A percentile compares a stretch with the other conserved stretches of the same genome.
These are phyloP conservation scores for Thermoascus crustaceus DNA, from an alignment of 2,329 filamentous ascomycete species.

Conservation along the genomic window DNA sequence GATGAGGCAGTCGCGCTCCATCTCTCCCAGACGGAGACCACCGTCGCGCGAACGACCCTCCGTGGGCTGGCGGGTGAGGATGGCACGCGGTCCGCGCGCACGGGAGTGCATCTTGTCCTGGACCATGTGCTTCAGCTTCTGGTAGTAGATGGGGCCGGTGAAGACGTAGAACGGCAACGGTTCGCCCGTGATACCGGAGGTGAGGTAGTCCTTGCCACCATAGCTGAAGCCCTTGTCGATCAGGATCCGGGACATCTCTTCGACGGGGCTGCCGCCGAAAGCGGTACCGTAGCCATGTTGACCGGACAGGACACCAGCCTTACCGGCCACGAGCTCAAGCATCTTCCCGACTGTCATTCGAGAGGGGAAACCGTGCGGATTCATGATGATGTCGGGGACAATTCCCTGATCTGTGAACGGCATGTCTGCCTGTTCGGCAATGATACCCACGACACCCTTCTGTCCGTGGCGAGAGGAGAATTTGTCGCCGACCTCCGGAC, in stretches of 20 bases:
- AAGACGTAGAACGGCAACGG: slow-evolving; percentile 93
- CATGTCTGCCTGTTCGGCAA: slow-evolving; percentile 93
- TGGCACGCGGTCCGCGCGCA: slow-evolving; percentile 78
- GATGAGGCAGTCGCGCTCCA: slow-evolving; percentile 97
- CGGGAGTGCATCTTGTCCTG: slow-evolving; percentile 99
- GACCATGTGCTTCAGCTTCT: slow-evolving; percentile 99
- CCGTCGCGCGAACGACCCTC: slow-evolving; percentile 90
- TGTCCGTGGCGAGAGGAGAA: slow-evolving; percentile 98
- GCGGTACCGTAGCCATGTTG: slow-evolving; percentile 82
- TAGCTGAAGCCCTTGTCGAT: slow-evolving; percentile 88
- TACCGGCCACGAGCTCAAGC: slow-evolving; percentile 88
- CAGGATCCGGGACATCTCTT: slow-evolving; percentile 80
- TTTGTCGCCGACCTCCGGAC: slow-evolving; percentile 94
- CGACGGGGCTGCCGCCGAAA: slow-evolving; percentile 75
- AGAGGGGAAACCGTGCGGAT: slow-evolving; percentile 97
- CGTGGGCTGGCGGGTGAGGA: slow-evolving; percentile 89
- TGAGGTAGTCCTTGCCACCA: slow-evolving; percentile 95
- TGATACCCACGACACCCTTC: slow-evolving; percentile 95
- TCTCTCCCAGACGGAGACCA: slow-evolving; percentile 88
- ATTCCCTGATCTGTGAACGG: slow-evolving; percentile 88
- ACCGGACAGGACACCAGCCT: slow-evolving; percentile 80
- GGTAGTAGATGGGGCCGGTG: slow-evolving; percentile 98
- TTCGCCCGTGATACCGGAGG: slow-evolving; percentile 90
- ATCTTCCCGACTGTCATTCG: slow-evolving; percentile 99
- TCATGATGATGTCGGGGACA: slow-evolving; percentile 99